phyloP scores from a whole-genome alignment of 495 filamentous ascomycete genomes.

The Entonaema liquescens region DNA sequence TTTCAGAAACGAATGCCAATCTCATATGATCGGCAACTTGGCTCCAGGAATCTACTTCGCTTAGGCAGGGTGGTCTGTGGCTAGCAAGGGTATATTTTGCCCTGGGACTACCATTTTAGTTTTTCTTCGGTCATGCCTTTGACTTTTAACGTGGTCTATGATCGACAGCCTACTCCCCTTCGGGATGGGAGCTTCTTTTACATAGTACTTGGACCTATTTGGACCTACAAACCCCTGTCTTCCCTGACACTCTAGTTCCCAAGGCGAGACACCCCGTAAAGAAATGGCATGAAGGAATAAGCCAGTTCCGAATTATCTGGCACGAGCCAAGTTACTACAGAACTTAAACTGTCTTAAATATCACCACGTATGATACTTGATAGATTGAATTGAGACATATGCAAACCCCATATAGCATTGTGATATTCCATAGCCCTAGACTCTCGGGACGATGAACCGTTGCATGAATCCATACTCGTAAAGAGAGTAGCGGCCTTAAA shows the following conservation, averaged over 20 bases:
- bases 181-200: constrained; percentile 31
- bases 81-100: constrained; percentile 34
- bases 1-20: constrained; percentile 43
- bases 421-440: constrained; percentile 6
- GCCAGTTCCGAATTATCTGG: constrained; percentile 41
- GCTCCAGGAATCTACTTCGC: constrained; percentile 38
- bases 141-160: constrained; percentile 34
- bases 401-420: constrained; percentile 16
- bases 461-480: not conserved
- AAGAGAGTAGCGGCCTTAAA: not conserved
- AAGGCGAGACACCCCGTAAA: constrained; percentile 38
- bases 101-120: constrained; percentile 31
- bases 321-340: constrained; percentile 39
- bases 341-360: constrained; percentile 33
- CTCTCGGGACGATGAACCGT: constrained; percentile 7
- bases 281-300: constrained; percentile 20
- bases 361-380: not conserved
- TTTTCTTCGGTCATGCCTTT: constrained; percentile 32
- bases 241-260: constrained; percentile 38
- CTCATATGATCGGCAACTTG: constrained; percentile 44
- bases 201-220: not conserved
- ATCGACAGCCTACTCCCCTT: constrained; percentile 40
- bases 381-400: constrained; percentile 30
- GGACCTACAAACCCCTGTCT: constrained; percentile 25
- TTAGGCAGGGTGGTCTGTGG: constrained; percentile 36